These are phyloP conservation scores for Notholithocarpus densiflorus DNA, from an alignment of 306 rosid genomes.

Conservation along the genomic window DNA sequence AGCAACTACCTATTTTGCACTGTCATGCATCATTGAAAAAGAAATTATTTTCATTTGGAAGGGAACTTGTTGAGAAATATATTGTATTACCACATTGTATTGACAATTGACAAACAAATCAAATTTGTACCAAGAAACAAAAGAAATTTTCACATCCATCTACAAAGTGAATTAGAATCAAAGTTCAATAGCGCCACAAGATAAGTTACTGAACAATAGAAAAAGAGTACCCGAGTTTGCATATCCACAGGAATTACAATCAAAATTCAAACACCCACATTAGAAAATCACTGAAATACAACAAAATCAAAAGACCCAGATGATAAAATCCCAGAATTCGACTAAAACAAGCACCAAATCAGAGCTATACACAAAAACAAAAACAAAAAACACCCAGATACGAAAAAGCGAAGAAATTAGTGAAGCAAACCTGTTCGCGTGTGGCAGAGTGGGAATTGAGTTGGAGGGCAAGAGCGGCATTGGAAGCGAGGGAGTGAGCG, in stretches of 20 bases:
- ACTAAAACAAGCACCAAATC: background rate
- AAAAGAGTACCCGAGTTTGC: no score
- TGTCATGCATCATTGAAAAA: no score
- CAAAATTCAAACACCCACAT: background rate
- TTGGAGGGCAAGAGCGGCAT: constrained; percentile 64
- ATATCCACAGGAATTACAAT: background rate
- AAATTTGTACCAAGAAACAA: background rate
- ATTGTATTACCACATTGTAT: no score
- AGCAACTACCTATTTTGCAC: no score
- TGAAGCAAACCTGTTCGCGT: constrained; percentile 58
- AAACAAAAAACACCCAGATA: background rate
- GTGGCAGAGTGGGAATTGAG: constrained; percentile 55
- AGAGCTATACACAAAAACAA: background rate
- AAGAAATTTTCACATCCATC: background rate
- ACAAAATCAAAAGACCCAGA: background rate
- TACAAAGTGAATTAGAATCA: no score
- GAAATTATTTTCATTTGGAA: no score
- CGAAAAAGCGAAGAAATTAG: background rate
- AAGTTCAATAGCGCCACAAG: no score
- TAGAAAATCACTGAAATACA: background rate
- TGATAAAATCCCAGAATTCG: background rate
- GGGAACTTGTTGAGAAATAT: no score
- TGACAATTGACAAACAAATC: background rate
- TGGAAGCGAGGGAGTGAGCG: constrained; percentile 91
- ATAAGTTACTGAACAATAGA: no score